Percentiles rank a stretch among this genome's conserved stretches.
These are phyloP conservation scores for Coffea canephora DNA, from an alignment of 257 asterid genomes.

Conservation along the genomic window DNA sequence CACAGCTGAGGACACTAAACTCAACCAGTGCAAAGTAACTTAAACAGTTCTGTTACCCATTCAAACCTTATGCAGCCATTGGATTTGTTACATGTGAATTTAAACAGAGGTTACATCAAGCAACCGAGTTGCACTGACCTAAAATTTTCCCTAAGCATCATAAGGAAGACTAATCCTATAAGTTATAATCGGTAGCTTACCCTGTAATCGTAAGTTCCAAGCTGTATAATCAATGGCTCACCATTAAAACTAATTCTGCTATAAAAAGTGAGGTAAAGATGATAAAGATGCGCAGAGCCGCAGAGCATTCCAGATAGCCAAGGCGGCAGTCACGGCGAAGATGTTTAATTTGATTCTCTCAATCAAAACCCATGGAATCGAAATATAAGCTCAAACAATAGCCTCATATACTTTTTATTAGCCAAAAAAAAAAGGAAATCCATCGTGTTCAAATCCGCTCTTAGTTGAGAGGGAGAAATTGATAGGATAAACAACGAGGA, in stretches of 20 bases:
- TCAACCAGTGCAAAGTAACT: neutral
- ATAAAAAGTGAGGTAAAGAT: too few species aligned
- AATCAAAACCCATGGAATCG: neutral
- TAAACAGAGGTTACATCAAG: neutral
- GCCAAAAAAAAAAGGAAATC: neutral
- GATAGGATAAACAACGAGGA: neutral
- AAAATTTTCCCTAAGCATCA: neutral
- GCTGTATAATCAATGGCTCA: neutral
- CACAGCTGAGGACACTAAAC: too few species aligned
- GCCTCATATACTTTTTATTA: too few species aligned
- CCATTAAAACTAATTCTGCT: neutral
- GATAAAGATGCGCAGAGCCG: too few species aligned
- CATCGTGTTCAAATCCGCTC: too few species aligned
- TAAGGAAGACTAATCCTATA: neutral
- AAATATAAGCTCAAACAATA: neutral
- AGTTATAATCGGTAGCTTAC: neutral
- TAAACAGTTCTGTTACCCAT: neutral
- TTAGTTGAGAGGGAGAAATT: neutral
- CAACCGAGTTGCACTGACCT: neutral
- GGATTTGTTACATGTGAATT: neutral
- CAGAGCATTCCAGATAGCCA: neutral
- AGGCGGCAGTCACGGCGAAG: slow-evolving; percentile 8
- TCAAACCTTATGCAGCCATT: neutral
- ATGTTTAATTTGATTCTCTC: neutral
- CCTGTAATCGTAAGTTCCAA: neutral